Evolutionary conservation across 352 stramenopile species (phyloP).

Genomic region (Pythium biforme): DNA sequence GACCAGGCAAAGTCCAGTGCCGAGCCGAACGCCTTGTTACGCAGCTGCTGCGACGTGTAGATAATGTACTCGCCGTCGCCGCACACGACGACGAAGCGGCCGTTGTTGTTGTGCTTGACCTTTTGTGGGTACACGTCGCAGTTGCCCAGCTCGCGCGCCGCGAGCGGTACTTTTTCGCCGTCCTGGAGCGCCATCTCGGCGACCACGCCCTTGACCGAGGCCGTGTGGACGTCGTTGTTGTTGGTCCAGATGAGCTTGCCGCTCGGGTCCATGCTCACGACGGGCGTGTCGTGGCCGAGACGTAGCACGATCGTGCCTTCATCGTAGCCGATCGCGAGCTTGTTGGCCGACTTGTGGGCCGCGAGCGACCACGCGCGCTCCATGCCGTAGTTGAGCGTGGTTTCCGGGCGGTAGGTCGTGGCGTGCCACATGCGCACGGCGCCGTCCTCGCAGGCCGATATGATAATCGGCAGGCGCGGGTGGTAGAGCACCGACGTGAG

Average conservation of each 20-base stretch:
- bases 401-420: constrained; percentile 96
- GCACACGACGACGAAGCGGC: constrained; percentile 97
- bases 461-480: constrained; percentile 97
- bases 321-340: constrained; percentile 94
- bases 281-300: constrained; percentile 96
- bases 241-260: constrained; percentile 98
- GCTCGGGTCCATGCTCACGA: constrained; percentile 97
- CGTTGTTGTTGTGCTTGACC: constrained; percentile 99
- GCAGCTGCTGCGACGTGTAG: constrained; percentile 96
- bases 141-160: constrained; percentile 92
- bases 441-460: constrained; percentile 97
- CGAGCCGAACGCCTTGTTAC: constrained; percentile 96
- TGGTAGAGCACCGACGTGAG: constrained; percentile 98
- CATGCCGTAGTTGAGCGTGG: constrained; percentile 99
- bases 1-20: constrained; percentile 99
- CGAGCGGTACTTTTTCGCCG: constrained; percentile 86
- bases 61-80: constrained; percentile 99
- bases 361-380: constrained; percentile 96
- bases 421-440: constrained; percentile 93
- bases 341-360: constrained; percentile 82
- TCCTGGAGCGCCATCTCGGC: constrained; percentile 77
- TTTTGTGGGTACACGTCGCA: constrained; percentile 98
- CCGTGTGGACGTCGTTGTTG: constrained; percentile 98
- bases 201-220: constrained; percentile 89
- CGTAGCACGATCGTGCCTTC: constrained; percentile 96